Percentiles rank a stretch among this genome's conserved stretches.
These are phyloP conservation scores for Mucuna pruriens DNA, from an alignment of 306 rosid genomes.

Conservation along the genomic window DNA sequence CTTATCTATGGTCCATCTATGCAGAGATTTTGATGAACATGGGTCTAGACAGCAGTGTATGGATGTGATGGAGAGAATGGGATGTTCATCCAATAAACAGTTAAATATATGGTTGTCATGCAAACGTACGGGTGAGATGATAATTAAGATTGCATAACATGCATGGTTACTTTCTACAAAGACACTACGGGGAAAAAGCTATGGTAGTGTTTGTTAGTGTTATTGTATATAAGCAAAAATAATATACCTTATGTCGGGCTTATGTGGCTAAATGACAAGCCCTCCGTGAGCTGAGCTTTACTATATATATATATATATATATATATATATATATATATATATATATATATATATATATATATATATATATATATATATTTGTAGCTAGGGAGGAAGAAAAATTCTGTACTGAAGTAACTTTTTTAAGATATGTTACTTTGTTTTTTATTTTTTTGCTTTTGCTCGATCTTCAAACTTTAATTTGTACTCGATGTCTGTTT, in stretches of 20 bases:
- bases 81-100: constrained; percentile 5
- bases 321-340: no score
- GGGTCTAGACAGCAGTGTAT: constrained; percentile 31
- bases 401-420: constrained; percentile 39
- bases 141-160: constrained; percentile 37
- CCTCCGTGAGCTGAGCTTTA: constrained; percentile 19
- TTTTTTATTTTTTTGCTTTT: constrained; percentile 4
- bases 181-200: not conserved
- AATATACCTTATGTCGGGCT: constrained; percentile 55
- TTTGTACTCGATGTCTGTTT: constrained; percentile 6
- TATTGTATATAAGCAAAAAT: constrained; percentile 43
- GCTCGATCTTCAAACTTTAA: constrained; percentile 22
- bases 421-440: constrained; percentile 30
- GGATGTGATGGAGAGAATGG: constrained; percentile 39
- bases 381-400: constrained; percentile 26
- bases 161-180: constrained; percentile 32
- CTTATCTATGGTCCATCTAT: constrained; percentile 51
- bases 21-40: constrained; percentile 17
- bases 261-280: constrained; percentile 53
- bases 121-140: constrained; percentile 26
- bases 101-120: constrained; percentile 24
- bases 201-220: constrained; percentile 24
- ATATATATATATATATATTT: no score
- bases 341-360: no score
- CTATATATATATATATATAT: no score